Percentiles rank a stretch among this genome's conserved stretches.
Evolutionary conservation across 148 eudicot genomes (phyloP).

Genomic region (Fagopyrum tataricum): DNA sequence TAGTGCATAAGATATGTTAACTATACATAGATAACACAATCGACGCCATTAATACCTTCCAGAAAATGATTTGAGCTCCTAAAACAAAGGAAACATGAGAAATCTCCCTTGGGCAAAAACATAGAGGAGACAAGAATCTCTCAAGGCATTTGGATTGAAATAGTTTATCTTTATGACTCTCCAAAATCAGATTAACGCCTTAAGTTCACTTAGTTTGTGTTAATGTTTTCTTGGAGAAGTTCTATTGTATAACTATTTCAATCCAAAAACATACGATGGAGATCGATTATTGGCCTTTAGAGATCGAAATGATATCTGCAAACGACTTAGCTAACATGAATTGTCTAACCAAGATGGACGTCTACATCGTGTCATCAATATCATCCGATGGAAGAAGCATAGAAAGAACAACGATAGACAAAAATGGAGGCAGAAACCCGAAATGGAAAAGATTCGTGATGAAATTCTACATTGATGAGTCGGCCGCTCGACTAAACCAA

Average conservation of each 20-base stretch:
- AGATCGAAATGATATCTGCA: constrained; percentile 19
- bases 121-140: neutral
- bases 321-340: constrained; percentile 26
- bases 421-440: constrained; percentile 14
- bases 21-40: neutral
- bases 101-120: neutral
- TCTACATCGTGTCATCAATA: neutral
- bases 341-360: neutral
- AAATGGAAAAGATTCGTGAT: constrained; percentile 13
- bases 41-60: neutral
- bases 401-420: neutral
- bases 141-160: neutral
- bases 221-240: no score
- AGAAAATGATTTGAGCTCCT: neutral
- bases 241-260: neutral
- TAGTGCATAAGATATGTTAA: neutral
- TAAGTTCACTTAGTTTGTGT: no score
- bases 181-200: no score
- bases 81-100: neutral
- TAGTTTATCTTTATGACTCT: neutral
- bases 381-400: constrained; percentile 9
- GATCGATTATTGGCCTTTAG: constrained; percentile 14
- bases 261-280: constrained; percentile 1
- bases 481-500: neutral
- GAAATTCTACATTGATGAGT: neutral